phyloP scores from a whole-genome alignment of 345 rosid genomes.

The Arabidopsis arenosa region DNA sequence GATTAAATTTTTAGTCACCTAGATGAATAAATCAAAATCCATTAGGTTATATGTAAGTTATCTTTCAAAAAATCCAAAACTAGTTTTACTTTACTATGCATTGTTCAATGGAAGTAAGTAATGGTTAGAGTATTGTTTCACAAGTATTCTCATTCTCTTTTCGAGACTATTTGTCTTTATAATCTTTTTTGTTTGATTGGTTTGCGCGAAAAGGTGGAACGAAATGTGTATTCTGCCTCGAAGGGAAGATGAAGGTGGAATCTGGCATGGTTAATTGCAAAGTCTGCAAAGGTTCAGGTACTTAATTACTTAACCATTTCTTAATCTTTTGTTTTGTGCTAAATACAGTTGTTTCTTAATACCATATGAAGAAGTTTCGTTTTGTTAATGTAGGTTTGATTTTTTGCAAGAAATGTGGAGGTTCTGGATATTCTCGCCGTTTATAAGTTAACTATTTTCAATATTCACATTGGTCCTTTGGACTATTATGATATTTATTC shows the following conservation, averaged over 20 bases:
- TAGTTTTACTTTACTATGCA: neutral
- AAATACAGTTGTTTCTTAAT: neutral
- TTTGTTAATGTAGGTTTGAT: conserved; percentile 20
- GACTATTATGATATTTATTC: neutral
- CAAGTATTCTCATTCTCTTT: neutral
- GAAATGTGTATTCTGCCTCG: conserved; percentile 79
- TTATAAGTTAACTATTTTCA: conserved; percentile 7
- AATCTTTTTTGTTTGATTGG: neutral
- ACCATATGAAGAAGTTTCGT: neutral
- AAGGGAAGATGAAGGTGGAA: conserved; percentile 91
- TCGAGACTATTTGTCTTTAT: neutral
- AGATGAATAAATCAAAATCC: neutral
- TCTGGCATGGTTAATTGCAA: conserved; percentile 70
- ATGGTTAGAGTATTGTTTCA: neutral
- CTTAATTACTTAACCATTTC: conserved; percentile 10
- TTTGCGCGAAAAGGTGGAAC: conserved; percentile 68
- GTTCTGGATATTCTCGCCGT: conserved; percentile 38
- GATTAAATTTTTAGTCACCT: neutral
- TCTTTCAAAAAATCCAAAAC: neutral
- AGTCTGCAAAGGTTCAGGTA: conserved; percentile 98
- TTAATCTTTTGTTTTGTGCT: neutral
- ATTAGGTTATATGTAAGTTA: neutral
- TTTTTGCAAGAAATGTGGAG: conserved; percentile 39
- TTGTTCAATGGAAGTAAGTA: neutral
- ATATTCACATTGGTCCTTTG: neutral